These are phyloP conservation scores for Tetrahymena malaccensis DNA, from an alignment of 73 alveolate genomes.

Conservation along the genomic window DNA sequence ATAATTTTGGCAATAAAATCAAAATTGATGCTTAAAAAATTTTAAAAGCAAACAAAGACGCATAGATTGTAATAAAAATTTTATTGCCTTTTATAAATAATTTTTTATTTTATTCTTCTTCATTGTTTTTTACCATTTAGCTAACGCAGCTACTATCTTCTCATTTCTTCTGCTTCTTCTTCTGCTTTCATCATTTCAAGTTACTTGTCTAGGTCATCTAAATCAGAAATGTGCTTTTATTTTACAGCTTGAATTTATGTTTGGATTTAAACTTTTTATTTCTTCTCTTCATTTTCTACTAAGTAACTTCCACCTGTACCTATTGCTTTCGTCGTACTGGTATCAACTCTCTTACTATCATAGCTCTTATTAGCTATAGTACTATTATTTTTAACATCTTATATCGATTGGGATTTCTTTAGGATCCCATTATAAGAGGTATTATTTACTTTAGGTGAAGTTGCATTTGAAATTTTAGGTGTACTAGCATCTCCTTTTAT, in stretches of 20 bases:
- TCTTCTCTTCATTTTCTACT: background rate
- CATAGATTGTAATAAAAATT: too few relatives aligned
- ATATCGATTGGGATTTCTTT: background rate
- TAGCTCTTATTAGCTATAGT: background rate
- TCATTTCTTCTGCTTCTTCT: background rate
- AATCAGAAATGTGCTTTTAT: background rate
- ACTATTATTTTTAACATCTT: background rate
- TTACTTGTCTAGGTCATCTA: background rate
- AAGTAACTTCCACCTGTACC: background rate
- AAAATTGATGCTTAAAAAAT: too few relatives aligned
- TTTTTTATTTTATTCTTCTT: background rate
- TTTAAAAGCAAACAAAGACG: too few relatives aligned
- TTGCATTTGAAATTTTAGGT: background rate
- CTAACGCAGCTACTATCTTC: background rate
- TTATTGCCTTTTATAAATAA: too few relatives aligned
- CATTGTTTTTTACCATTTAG: background rate
- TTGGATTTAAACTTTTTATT: background rate
- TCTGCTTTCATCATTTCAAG: background rate
- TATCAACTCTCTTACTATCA: background rate
- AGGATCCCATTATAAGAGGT: background rate
- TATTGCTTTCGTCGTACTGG: background rate
- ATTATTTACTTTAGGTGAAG: background rate
- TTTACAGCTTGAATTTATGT: background rate
- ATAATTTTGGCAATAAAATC: too few relatives aligned
- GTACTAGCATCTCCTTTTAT: background rate